Base-by-base conservation (phyloP, 176 grass and related monocot genomes). In the Tuctoria greenei region DNA sequence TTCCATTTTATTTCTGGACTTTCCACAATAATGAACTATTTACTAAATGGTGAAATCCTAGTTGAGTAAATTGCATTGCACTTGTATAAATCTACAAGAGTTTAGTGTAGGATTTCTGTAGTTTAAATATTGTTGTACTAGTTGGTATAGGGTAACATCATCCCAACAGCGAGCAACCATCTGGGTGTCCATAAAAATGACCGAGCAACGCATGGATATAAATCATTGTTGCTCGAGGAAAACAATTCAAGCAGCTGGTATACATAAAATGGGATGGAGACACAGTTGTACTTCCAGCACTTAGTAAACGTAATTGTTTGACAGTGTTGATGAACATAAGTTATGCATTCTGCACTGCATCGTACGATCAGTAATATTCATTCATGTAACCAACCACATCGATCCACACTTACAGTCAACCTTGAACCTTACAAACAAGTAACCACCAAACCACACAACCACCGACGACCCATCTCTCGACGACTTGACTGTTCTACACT, bases 391-490 rank as follows among this genome's bases (percentile, higher is more conserved):
- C 42, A 61, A 21, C 28, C 8, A 65, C 60, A 60, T 49, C 28
- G 26, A 42, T 39, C 70, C 46, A 78, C 20, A 35, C 40, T 49
- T 51, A 41, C 52, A 61, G 28, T 66, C 58, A 84, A 84, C 70
- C 71, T 84, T 88, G 80, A 75, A 75, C 76, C 75, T 70, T 67
- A 26, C 64, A 79, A 83, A 67, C 42, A 55, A 78, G 43, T 24
- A 78, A 61, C 51, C 67, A 82, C 39, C 58, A 21, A 39, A 70
- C 27, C 38, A 20, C 61, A 38, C 71, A 38, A 4, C 66, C 46
- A 69, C 72, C 34, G 45, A 47, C 14, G 14, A 52, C 17, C 54
- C 34, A 34, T 8, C 52, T 46, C 5, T 36, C 26, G 54, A 35
- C 49, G 43, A 72, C 64, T 72, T 31, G 46, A 59, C 37, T 38